Evolutionary conservation across 2,329 filamentous ascomycete genomes (phyloP).

Genomic region (Macrophomina phaseolina): DNA sequence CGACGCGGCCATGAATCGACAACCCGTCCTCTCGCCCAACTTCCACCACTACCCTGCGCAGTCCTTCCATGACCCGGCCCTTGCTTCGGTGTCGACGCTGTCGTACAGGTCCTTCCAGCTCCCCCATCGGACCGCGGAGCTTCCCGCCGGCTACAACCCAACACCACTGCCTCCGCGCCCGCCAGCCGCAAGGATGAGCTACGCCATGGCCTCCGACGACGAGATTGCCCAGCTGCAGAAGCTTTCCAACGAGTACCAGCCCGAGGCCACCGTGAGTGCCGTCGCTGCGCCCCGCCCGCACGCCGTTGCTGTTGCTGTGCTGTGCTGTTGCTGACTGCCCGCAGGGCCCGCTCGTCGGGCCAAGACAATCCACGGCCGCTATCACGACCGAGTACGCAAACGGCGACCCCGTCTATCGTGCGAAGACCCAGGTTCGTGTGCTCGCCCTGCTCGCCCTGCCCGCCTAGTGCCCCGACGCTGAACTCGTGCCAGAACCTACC

Average conservation of each 20-base stretch:
- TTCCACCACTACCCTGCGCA: slow-evolving; percentile 28
- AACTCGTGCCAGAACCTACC: slow-evolving; percentile 70
- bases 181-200: slow-evolving; percentile 43
- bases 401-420: slow-evolving; percentile 81
- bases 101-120: slow-evolving; percentile 46
- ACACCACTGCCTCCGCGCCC: slow-evolving; percentile 27
- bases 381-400: slow-evolving; percentile 88
- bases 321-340: slow-evolving; percentile 32
- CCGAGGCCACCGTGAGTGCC: slow-evolving; percentile 60
- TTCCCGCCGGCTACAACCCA: slow-evolving; percentile 39
- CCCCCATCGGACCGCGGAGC: slow-evolving; percentile 49
- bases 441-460: neutral
- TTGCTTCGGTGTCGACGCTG: slow-evolving; percentile 38
- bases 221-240: slow-evolving; percentile 67
- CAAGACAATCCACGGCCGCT: slow-evolving; percentile 74
- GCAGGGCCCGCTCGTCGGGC: slow-evolving; percentile 83
- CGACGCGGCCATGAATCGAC: slow-evolving; percentile 29
- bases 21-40: slow-evolving; percentile 28
- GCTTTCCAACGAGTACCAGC: slow-evolving; percentile 65
- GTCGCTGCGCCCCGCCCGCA: slow-evolving; percentile 16
- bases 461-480: neutral
- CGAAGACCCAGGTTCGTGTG: slow-evolving; percentile 79
- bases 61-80: slow-evolving; percentile 30
- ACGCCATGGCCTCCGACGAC: slow-evolving; percentile 51
- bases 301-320: neutral